Conservation (phyloP, 305 asterid genomes). For the Fraxinus velutina region DNA sequence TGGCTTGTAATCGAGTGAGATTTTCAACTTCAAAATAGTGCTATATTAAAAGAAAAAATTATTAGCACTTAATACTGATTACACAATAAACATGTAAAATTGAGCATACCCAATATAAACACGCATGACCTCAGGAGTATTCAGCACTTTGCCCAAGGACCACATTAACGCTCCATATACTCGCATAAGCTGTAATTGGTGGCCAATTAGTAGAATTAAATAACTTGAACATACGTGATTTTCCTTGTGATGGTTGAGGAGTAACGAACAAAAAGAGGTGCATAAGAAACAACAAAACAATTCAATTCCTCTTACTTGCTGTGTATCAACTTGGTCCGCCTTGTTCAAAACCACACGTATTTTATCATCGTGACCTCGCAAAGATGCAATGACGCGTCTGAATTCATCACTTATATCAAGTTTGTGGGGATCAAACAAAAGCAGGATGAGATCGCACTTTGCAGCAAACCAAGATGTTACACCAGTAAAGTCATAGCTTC, state of each 20-base stretch:
- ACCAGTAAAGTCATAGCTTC: constrained; percentile 96
- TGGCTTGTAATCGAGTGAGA: background rate
- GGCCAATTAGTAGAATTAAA: constrained; percentile 16
- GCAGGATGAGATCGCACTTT: constrained; percentile 81
- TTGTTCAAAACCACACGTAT: constrained; percentile 91
- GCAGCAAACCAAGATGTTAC: constrained; percentile 97
- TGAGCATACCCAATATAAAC: constrained; percentile 82
- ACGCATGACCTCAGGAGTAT: constrained; percentile 89
- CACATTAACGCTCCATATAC: constrained; percentile 98
- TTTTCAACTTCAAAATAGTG: background rate
- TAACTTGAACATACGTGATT: background rate
- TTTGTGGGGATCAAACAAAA: constrained; percentile 91
- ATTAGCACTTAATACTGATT: background rate
- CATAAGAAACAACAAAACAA: constrained; percentile 5
- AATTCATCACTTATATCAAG: constrained; percentile 89
- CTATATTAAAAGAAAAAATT: background rate
- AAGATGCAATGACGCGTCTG: constrained; percentile 80
- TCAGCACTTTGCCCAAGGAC: constrained; percentile 93
- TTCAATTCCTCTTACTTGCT: constrained; percentile 49
- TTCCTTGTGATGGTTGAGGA: constrained; percentile 10
- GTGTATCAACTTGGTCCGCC: constrained; percentile 89
- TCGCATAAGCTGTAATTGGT: constrained; percentile 76
- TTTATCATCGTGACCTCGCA: constrained; percentile 92
- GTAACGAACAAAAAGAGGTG: background rate
- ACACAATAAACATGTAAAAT: background rate